phyloP scores from a whole-genome alignment of 2,329 filamentous ascomycete species.

The Hortaea sp. region DNA sequence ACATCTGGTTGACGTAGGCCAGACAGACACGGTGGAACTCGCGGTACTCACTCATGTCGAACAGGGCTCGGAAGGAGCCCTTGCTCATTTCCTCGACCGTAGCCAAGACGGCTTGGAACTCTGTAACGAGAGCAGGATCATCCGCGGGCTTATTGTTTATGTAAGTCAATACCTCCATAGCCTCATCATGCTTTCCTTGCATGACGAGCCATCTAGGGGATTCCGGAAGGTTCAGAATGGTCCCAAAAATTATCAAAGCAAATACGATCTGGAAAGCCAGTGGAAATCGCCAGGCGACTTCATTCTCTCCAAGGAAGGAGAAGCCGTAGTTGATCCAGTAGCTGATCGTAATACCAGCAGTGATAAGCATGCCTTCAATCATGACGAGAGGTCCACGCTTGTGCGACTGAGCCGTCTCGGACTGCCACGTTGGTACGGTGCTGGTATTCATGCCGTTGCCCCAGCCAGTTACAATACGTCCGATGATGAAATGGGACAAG shows the following conservation, averaged over 20 bases:
- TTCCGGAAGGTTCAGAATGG: slow-evolving; percentile 44
- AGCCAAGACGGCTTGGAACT: slow-evolving; percentile 44
- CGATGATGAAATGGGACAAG: slow-evolving; percentile 38
- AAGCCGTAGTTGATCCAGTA: slow-evolving; percentile 43
- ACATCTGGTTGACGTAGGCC: slow-evolving; percentile 27
- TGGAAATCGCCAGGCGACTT: slow-evolving; percentile 27
- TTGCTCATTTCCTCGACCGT: slow-evolving; percentile 37
- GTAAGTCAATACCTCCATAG: slow-evolving; percentile 36
- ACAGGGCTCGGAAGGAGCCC: slow-evolving; percentile 21
- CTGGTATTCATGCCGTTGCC: slow-evolving; percentile 45
- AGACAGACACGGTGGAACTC: slow-evolving; percentile 25
- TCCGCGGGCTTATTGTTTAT: slow-evolving; percentile 38
- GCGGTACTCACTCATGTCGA: slow-evolving; percentile 23
- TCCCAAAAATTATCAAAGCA: slow-evolving; percentile 40
- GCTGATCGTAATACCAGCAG: slow-evolving; percentile 21
- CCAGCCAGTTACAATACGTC: slow-evolving; percentile 42
- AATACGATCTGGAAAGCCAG: slow-evolving; percentile 49
- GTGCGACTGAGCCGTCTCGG: slow-evolving; percentile 42
- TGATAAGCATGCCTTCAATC: slow-evolving; percentile 42
- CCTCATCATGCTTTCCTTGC: slow-evolving; percentile 45
- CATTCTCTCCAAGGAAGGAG: slow-evolving; percentile 28
- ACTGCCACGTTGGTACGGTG: slow-evolving; percentile 44
- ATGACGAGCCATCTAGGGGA: slow-evolving; percentile 50
- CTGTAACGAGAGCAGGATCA: slow-evolving; percentile 34
- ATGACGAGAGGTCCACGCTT: slow-evolving; percentile 43